These are phyloP conservation scores for Solanum chaucha DNA, from an alignment of 257 asterid species.

Conservation along the genomic window DNA sequence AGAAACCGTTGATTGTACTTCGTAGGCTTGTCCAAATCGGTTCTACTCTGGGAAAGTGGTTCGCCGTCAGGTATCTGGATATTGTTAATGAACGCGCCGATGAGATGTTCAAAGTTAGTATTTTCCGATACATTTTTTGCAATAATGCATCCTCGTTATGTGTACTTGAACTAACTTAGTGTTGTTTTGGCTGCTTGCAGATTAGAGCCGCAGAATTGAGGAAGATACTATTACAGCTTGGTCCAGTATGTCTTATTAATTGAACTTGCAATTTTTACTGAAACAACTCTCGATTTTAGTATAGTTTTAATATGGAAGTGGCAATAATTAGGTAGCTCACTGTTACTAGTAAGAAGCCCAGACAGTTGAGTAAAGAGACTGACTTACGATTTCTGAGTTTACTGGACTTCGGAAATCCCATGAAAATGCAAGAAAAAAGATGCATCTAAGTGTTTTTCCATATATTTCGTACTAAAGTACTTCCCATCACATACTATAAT, in stretches of 20 bases:
- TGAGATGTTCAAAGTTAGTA: constrained; percentile 59
- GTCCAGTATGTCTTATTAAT: constrained; percentile 51
- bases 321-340: not conserved
- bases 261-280: not conserved
- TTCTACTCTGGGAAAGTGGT: constrained; percentile 87
- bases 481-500: not conserved
- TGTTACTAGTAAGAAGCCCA: not conserved
- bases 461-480: not conserved
- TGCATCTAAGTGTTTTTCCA: not conserved
- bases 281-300: not conserved
- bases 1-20: constrained; percentile 61
- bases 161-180: constrained; percentile 1
- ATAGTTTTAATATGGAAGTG: not conserved
- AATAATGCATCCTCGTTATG: not conserved
- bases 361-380: not conserved
- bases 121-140: not conserved
- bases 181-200: constrained; percentile 26
- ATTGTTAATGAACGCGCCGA: constrained; percentile 55
- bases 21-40: constrained; percentile 74
- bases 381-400: not conserved
- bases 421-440: not conserved
- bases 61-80: constrained; percentile 78
- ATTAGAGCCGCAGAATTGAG: constrained; percentile 88
- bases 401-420: not conserved
- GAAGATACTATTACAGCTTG: constrained; percentile 75